These are phyloP conservation scores for Rhodofomes roseus DNA, from an alignment of 1,284 basidiomycete genomes.

Conservation along the genomic window DNA sequence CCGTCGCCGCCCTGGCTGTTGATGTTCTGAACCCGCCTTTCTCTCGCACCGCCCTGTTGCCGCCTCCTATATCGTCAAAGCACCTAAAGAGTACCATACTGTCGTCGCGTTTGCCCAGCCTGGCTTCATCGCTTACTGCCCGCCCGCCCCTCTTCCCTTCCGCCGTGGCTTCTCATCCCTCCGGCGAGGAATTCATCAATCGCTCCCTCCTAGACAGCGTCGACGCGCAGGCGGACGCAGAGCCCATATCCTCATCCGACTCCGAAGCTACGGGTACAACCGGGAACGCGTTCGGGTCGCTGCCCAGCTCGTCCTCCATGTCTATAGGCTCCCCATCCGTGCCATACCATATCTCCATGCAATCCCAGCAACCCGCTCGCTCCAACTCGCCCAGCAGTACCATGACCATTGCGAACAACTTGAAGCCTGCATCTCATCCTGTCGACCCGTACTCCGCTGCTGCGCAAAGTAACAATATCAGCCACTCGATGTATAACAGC, in stretches of 20 bases:
- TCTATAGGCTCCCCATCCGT: constrained; percentile 50
- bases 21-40: constrained; percentile 30
- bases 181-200: constrained; percentile 81
- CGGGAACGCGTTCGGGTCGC: constrained; percentile 39
- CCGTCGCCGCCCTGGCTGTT: constrained; percentile 30
- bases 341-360: constrained; percentile 49
- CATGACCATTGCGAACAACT: constrained; percentile 29
- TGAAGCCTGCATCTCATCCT: constrained; percentile 29
- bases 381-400: constrained; percentile 48
- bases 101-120: constrained; percentile 43
- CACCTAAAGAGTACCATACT: constrained; percentile 20
- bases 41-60: constrained; percentile 22
- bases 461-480: constrained; percentile 25
- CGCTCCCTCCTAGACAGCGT: constrained; percentile 75
- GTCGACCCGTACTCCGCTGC: constrained; percentile 28
- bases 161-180: constrained; percentile 34
- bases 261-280: constrained; percentile 46
- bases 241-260: constrained; percentile 53
- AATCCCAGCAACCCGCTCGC: constrained; percentile 38
- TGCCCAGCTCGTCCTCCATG: constrained; percentile 44
- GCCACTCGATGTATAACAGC: constrained; percentile 46
- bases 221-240: constrained; percentile 76
- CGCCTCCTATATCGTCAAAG: constrained; percentile 15
- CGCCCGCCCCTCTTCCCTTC: constrained; percentile 30
- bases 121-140: constrained; percentile 55